These are phyloP conservation scores for Picochlorum sp. DNA, from an alignment of 139 green algal species.

Conservation along the genomic window DNA sequence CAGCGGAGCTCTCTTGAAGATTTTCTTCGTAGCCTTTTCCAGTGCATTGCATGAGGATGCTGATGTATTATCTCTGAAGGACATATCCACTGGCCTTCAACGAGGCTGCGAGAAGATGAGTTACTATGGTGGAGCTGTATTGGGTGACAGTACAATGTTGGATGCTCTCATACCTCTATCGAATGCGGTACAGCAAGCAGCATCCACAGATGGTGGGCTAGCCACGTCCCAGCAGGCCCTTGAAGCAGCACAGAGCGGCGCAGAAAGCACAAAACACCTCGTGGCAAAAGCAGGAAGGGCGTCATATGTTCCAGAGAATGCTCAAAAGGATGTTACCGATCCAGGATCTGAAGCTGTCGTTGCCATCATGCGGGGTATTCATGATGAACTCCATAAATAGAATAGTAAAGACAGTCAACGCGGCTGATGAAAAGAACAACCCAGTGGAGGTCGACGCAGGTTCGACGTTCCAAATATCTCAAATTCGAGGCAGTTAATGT, in stretches of 20 bases:
- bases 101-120: slow-evolving; percentile 42
- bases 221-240: slow-evolving; percentile 25
- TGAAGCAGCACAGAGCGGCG: slow-evolving; percentile 44
- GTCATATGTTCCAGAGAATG: slow-evolving; percentile 49
- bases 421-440: background rate
- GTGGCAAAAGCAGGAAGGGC: slow-evolving; percentile 44
- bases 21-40: slow-evolving; percentile 39
- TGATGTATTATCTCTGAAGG: background rate
- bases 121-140: slow-evolving; percentile 55
- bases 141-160: slow-evolving; percentile 69
- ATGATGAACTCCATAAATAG: background rate
- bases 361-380: slow-evolving; percentile 43
- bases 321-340: slow-evolving; percentile 36
- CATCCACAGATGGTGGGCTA: background rate
- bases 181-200: background rate
- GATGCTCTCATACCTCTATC: slow-evolving; percentile 57
- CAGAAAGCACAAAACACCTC: slow-evolving; percentile 53
- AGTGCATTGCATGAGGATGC: background rate
- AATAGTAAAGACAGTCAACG: background rate
- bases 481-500: no score
- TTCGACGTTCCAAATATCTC: no score
- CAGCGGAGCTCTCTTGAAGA: slow-evolving; percentile 45
- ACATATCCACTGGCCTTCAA: slow-evolving; percentile 32
- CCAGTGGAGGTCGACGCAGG: background rate
- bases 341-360: slow-evolving; percentile 55